A percentile compares a stretch with the other conserved stretches of the same genome.
These are phyloP conservation scores for Sporothrix schenckii DNA, from an alignment of 2,329 filamentous ascomycete genomes.

Conservation along the genomic window DNA sequence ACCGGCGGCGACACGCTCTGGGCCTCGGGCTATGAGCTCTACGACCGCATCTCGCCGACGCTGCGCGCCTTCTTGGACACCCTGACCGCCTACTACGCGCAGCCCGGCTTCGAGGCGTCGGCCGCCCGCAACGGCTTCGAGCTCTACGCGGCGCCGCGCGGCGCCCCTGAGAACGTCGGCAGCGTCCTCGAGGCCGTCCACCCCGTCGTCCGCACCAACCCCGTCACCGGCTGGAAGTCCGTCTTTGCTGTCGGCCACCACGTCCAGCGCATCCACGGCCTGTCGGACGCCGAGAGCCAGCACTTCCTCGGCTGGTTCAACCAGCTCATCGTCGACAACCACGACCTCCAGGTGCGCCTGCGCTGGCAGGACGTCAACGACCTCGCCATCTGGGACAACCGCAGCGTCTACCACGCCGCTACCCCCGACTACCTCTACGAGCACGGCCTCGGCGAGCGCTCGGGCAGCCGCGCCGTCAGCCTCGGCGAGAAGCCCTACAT, in stretches of 20 bases:
- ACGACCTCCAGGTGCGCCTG: slow-evolving; percentile 57
- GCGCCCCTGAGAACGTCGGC: slow-evolving; percentile 56
- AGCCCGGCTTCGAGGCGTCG: slow-evolving; percentile 54
- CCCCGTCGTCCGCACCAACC: slow-evolving; percentile 60
- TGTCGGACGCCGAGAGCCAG: slow-evolving; percentile 53
- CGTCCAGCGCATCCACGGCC: slow-evolving; percentile 54
- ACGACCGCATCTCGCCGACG: slow-evolving; percentile 62
- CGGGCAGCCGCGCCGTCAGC: slow-evolving; percentile 55
- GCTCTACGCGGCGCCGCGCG: slow-evolving; percentile 52
- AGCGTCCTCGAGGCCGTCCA: slow-evolving; percentile 54
- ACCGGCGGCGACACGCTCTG: slow-evolving; percentile 62
- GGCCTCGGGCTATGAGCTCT: slow-evolving; percentile 69
- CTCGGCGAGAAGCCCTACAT: slow-evolving; percentile 59
- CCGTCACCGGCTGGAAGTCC: slow-evolving; percentile 61
- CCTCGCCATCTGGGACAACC: slow-evolving; percentile 61
- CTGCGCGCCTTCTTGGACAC: slow-evolving; percentile 56
- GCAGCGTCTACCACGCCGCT: slow-evolving; percentile 58
- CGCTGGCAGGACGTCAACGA: slow-evolving; percentile 53
- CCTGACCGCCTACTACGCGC: slow-evolving; percentile 58
- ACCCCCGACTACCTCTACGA: slow-evolving; percentile 56
- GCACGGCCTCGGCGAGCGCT: slow-evolving; percentile 50
- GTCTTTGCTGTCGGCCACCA: slow-evolving; percentile 58
- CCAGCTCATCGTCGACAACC: slow-evolving; percentile 56
- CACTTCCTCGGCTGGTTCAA: slow-evolving; percentile 57
- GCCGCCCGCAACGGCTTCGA: slow-evolving; percentile 51